These are phyloP conservation scores for Candida berthetii DNA, from an alignment of 805 yeast genomes.

Conservation along the genomic window DNA sequence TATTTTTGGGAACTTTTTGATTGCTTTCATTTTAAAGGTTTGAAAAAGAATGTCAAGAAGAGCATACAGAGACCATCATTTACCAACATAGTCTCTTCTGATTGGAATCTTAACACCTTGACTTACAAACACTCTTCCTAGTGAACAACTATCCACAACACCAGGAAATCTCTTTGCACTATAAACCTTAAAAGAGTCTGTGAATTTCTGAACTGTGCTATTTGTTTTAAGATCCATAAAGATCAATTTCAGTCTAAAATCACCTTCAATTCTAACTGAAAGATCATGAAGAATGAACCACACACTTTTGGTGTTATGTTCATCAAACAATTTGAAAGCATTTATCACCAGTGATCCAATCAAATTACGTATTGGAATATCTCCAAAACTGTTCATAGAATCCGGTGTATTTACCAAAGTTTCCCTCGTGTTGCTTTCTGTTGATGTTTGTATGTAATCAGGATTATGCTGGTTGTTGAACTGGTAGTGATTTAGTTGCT, in stretches of 20 bases:
- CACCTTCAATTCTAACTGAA: slow-evolving; percentile 36
- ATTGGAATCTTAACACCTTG: slow-evolving; percentile 38
- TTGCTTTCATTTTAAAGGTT: too few species aligned
- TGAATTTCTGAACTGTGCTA: slow-evolving; percentile 15
- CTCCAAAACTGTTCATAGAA: slow-evolving; percentile 9
- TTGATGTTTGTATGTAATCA: too few species aligned
- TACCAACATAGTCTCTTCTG: slow-evolving; percentile 21
- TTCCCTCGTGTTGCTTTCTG: too few species aligned
- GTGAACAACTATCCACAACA: slow-evolving; percentile 32
- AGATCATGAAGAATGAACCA: slow-evolving; percentile 38
- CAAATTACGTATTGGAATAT: slow-evolving; percentile 28
- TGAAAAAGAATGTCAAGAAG: too few species aligned
- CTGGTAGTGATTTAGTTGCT: neutral
- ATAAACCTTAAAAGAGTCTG: slow-evolving; percentile 29
- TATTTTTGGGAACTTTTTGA: too few species aligned
- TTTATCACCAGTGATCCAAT: slow-evolving; percentile 33
- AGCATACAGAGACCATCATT: neutral
- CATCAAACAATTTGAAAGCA: slow-evolving; percentile 31
- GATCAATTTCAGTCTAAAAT: slow-evolving; percentile 29
- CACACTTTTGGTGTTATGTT: slow-evolving; percentile 26
- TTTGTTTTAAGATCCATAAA: slow-evolving; percentile 24
- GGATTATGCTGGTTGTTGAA: neutral
- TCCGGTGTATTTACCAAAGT: neutral
- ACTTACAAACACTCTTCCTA: slow-evolving; percentile 33
- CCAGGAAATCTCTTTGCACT: slow-evolving; percentile 40